phyloP scores from a whole-genome alignment of 164 flowering plant genomes.

The Buxus sempervirens region DNA sequence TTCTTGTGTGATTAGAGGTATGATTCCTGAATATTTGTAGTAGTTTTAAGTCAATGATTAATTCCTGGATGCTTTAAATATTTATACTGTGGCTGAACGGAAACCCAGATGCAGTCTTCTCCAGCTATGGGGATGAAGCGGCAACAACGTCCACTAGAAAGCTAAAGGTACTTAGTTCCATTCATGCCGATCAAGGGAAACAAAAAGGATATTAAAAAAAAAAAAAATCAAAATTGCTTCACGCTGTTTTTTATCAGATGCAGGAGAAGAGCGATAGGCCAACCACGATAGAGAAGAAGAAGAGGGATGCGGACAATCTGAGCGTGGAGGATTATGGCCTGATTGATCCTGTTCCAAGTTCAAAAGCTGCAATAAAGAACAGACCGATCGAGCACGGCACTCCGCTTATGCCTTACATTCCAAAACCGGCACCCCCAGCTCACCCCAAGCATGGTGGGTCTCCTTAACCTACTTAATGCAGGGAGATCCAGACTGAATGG shows the following conservation, averaged over 20 bases:
- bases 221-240: no score
- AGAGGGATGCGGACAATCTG: conserved; percentile 13
- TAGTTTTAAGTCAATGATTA: no score
- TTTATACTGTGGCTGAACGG: not conserved
- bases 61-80: no score
- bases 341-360: conserved; percentile 64
- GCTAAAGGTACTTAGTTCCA: conserved; percentile 9
- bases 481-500: not conserved
- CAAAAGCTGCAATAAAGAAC: conserved; percentile 46
- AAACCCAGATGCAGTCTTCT: not conserved
- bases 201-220: no score
- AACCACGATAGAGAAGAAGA: conserved; percentile 6
- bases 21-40: no score
- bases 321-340: conserved; percentile 55
- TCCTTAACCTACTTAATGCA: conserved; percentile 9
- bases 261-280: conserved; percentile 25
- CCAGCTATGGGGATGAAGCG: not conserved
- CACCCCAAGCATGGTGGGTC: conserved; percentile 23
- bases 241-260: no score
- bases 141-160: not conserved
- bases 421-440: conserved; percentile 47
- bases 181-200: no score
- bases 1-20: no score
- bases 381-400: conserved; percentile 75
- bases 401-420: conserved; percentile 66